Evolutionary conservation across 2,329 filamentous ascomycete genomes (phyloP), one percentile per base, ranked within the genome.

Genomic region (Ascochyta clinopodiicola): DNA sequence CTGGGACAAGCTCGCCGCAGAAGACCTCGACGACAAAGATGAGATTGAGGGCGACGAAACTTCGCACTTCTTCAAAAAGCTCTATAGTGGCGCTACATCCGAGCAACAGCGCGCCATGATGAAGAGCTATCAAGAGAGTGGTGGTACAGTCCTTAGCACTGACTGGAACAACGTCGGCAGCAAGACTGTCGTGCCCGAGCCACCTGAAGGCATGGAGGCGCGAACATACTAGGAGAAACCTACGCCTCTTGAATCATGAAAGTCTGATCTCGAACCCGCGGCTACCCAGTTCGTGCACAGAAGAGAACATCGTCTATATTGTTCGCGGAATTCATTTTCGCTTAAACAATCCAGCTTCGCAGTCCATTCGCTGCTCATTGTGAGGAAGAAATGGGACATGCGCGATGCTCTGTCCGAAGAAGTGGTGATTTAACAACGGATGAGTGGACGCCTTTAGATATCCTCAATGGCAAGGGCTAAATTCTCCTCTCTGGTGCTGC

Each of bases 81-180:
- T 99, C 1, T 98, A 94, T 78, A 86, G 89, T 60, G 82, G 80
- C 32, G 87, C 91, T 0, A 87, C 89, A 44, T 86, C 88, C 0
- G 94, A 99, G 66, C 91, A 91, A 55, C 87, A 87, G 71, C 86
- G 92, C 2, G 95, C 95, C 8, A 99, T 99, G 95, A 91, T 96
- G 86, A 99, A 99, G 85, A 96, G 91, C 71, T 98, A 91, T 70
- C 83, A 87, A 13, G 94, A 99, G 81, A 97, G 93, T 75, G 95
- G 96, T 65, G 95, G 95, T 4, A 99, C 95, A 0, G 85, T 90
- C 2, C 79, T 99, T 44, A 97, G 92, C 75, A 99, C 95, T 0
- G 92, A 94, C 73, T 99, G 95, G 95, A 77, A 79, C 9, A 90
- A 96, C 59, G 94, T 97, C 19, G 85, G 86, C 45, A 84, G 82